Base-by-base conservation (phyloP, 495 filamentous ascomycete species). In the Hyphodiscus hymeniophilus region DNA sequence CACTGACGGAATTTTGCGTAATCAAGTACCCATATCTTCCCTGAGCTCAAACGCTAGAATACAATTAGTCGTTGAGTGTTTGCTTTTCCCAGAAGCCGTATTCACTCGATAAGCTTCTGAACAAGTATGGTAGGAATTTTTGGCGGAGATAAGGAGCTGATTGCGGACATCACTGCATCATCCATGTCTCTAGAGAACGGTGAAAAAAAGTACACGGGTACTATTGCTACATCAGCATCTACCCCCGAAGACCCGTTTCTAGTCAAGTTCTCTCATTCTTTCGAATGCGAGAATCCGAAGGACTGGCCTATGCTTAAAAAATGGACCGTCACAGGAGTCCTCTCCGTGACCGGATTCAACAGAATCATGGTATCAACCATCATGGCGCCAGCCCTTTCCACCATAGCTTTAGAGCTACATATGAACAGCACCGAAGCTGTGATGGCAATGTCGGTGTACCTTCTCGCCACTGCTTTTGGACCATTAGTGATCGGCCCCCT, bases 291-390 rank as follows among this genome's bases (percentile, higher is more conserved):
- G 11, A 80, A 82, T 38, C 80, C 80, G 0, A 72, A 74, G 47
- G 78, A 83, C 48, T 84, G 80, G 80, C 48, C 69, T 0, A 61
- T 52, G 3, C 58, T 50, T 13, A 67, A 70, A 42, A 84, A 84
- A 64, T 89, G 84, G 84, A 65, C 70, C 0, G 76, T 76, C 1
- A 80, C 77, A 0, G 51, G 73, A 22, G 67, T 73, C 16, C 34
- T 50, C 10, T 55, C 57, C 0, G 71, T 76, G 12, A 76, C 74
- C 0, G 69, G 64, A 16, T 76, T 77, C 58, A 84, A 77, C 1
- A 75, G 82, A 49, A 79, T 87, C 45, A 81, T 81, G 18, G 78
- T 81, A 0, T 79, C 75, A 1, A 79, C 76, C 2, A 85, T 87
- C 74, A 72, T 87, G 18, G 76, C 84, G 0, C 84, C 84, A 0